Conservation (phyloP, 208 protist species). For the Paratrypanosoma confusum region DNA sequence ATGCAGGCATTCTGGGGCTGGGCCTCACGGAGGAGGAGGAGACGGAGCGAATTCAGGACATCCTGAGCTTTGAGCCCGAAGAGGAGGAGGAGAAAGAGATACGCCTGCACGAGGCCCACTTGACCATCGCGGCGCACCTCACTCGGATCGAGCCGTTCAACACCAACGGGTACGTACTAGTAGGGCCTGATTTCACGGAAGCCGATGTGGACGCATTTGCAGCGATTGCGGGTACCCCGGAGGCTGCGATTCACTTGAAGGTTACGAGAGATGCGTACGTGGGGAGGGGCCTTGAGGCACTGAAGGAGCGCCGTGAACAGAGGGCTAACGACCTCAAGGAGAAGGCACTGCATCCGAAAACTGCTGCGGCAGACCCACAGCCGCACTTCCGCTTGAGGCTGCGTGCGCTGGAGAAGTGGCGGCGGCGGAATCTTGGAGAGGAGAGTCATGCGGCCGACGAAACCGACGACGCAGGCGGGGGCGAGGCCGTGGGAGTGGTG, state of each 20-base stretch:
- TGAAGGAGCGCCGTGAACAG: too few relatives aligned
- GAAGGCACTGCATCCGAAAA: too few relatives aligned
- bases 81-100: slow-evolving; percentile 64
- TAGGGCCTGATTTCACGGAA: slow-evolving; percentile 65
- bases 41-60: slow-evolving; percentile 49
- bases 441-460: slow-evolving; percentile 39
- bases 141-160: slow-evolving; percentile 83
- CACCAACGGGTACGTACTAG: slow-evolving; percentile 76
- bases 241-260: slow-evolving; percentile 55
- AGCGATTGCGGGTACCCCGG: slow-evolving; percentile 47
- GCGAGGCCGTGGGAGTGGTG: slow-evolving; percentile 10
- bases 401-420: slow-evolving; percentile 59
- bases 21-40: slow-evolving; percentile 36
- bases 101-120: slow-evolving; percentile 71
- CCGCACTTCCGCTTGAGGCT: slow-evolving; percentile 21
- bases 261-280: slow-evolving; percentile 38
- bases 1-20: background rate
- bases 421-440: slow-evolving; percentile 78
- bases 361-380: too few relatives aligned
- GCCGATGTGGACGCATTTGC: slow-evolving; percentile 70
- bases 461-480: background rate
- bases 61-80: slow-evolving; percentile 80
- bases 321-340: too few relatives aligned
- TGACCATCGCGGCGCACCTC: slow-evolving; percentile 67
- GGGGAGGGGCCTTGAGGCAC: slow-evolving; percentile 9